These are phyloP conservation scores for Nannizziopsis barbatae DNA, from an alignment of 2,329 filamentous ascomycete species.

Conservation along the genomic window DNA sequence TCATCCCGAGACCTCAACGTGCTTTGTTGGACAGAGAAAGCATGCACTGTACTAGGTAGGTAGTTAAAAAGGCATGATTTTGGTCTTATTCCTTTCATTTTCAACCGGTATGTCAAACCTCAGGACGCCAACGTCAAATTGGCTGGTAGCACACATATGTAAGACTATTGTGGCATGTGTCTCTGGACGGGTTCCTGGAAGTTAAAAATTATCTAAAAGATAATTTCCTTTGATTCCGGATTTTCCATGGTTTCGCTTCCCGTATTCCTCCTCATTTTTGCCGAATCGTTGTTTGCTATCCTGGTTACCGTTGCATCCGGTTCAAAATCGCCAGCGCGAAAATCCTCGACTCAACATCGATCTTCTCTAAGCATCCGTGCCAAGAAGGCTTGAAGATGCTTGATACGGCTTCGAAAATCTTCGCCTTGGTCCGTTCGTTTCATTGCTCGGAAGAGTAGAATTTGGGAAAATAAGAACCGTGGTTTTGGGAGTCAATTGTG, in stretches of 20 bases:
- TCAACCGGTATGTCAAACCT: too few species aligned
- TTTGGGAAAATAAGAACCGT: too few species aligned
- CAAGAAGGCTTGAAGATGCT: conserved; percentile 10
- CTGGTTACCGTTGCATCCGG: conserved; percentile 8
- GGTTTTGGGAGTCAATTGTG: too few species aligned
- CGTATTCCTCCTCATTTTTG: background rate
- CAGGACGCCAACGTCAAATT: too few species aligned
- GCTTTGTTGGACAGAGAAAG: too few species aligned
- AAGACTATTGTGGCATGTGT: background rate
- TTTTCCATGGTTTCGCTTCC: background rate
- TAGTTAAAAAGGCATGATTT: too few species aligned
- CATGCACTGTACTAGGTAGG: too few species aligned
- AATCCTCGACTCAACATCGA: background rate
- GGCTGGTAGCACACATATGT: background rate
- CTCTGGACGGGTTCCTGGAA: conserved; percentile 5
- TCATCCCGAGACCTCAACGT: background rate
- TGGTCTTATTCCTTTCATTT: too few species aligned
- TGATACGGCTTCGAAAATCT: conserved; percentile 6
- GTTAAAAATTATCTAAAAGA: background rate
- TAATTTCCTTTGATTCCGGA: background rate
- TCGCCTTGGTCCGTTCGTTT: background rate
- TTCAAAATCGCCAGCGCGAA: background rate
- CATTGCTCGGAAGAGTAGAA: background rate
- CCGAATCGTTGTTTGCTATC: background rate
- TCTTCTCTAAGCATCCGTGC: conserved; percentile 3